Base-by-base conservation (phyloP, 306 rosid species). In the Ormosia emarginata region DNA sequence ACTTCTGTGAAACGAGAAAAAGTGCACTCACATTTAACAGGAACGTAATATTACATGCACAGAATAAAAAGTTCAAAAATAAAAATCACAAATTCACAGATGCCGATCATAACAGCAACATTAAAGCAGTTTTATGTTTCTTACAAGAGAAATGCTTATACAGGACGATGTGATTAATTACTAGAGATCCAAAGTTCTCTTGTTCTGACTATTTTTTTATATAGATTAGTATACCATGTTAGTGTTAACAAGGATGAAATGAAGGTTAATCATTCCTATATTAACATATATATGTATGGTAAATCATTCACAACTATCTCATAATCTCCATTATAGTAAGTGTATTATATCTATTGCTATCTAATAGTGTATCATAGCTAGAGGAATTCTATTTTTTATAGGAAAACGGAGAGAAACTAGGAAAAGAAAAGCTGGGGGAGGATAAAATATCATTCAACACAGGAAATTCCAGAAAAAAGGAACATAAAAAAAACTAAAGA, bases 1-100 rank as follows among this genome's bases (percentile, higher is more conserved):
- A 77, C 89, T 79, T 92, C 96, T 90, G 93, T 84, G 63, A 36
- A 72, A 72, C 47, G 30, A 82, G 72, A 80, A 83, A 77, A 78
- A 3, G 17, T 11, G 36, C 66, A 63, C 41, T 64, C 18, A 81
- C 41, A 73, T 69, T 63, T 56, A 85, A 37, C 33, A 84, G 36
- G 71, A 3, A 80, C n/a, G 59, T 12, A 10, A 43, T 52, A 4
- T 59, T 49, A 37, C 41, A 61, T 56, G 8, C n/a, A 9, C 24
- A 37, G 34, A 13, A 36, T 43, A 59, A 37, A 57, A 14, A 64
- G 50, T 52, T 14, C 17, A 62, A 18, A 62, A 61, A 1, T 14
- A 29, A 37, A 58, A 58, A 61, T 12, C 74, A 34, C 52, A 30
- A 55, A 9, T 34, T 40, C 52, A 71, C 44, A 80, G 29, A 61